Evolutionary conservation across 1,139 yeast species (phyloP), one percentile per base, ranked within the genome.

Genomic region (Scheffersomyces segobiensis): DNA sequence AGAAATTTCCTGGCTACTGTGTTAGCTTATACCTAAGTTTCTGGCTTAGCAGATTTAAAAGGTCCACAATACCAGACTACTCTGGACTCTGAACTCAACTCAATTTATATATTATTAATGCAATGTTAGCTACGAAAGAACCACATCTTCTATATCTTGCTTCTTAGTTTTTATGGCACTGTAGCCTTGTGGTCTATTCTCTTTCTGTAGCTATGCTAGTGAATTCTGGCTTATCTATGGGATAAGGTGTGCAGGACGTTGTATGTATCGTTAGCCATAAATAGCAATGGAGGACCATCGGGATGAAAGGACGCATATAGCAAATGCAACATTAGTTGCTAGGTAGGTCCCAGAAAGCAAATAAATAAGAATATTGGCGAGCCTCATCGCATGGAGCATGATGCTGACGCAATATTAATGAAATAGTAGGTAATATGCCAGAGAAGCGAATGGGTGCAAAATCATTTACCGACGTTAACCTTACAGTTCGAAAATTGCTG

Each of bases 401-500:
- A 32, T 10, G 12, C 17, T 10, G 2, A 10, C 42, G 42, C 42
- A 10, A 32, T 32, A 32, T 32, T 14, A 4, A 32, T 32, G 42
- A 32, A 32, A 7, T 32, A 32, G 42, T 32, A 32, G 42, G 42
- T 32, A 14, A 32, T 24, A 24, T 12, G 42, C 17, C 12, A 32
- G 42, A 2, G 42, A 14, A 5, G 42, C 17, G 17, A 10, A 32
- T 32, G 42, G 42, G 42, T 32, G 42, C 17, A 32, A 32, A 32
- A 32, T 67, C 68, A 90, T 71, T 88, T 87, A 10, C 99, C 99
- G 57, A 93, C 86, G 70, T 95, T 95, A 65, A 91, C 87, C 74
- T 93, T 93, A 69, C 97, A 89, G 24, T 84, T 81, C 8, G 97
- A 83, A 70, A 85, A 95, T 66, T 86, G 87, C 65, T 89, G 91